Base-by-base conservation (phyloP, 805 yeast genomes). In the Candida ovalis region DNA sequence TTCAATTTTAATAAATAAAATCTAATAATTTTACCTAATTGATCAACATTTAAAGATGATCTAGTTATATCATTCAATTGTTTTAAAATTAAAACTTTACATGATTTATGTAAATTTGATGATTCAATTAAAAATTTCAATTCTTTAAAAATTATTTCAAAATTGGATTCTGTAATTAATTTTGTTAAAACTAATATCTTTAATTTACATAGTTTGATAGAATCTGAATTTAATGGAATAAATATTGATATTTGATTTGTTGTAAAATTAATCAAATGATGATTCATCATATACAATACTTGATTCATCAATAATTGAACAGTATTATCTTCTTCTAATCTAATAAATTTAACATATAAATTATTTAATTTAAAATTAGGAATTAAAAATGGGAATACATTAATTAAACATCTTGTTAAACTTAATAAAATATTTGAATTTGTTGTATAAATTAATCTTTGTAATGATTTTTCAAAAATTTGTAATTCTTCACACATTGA, bases 361-460 rank as follows among this genome's bases (percentile, higher is more conserved):
- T 69, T 66, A 10, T 81, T 76, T n/a, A 84, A 66, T 3, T 75
- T 70, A 19, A 73, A 71, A 2, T 75, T 74, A 36, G 67, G 68
- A 48, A 86, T 70, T 47, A 66, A 68, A 10, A 84, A 78, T 0
- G 91, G 82, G 0, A 83, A 76, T n/a, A 88, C 63, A 44, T 76
- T 77, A 43, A 73, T 63, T 47, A 78, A 71, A 8, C 86, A 80
- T 52, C 81, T 77, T 1, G 83, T 71, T 3, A 81, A 70, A 13
- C 88, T 77, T 13, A 88, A 53, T 0, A 86, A 68, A 4, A 88
- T 91, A 30, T 79, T 75, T 5, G 79, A 78, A 44, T 84, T 80
- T 4, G 73, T 64, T 22, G 83, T 73, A 54, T 72, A 76, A 9
- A 78, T 67, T 27, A 88, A 66, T 0, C 68, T 61, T 39, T 62